Conservation (phyloP, 495 filamentous ascomycete genomes). For the Aspergillus cavernicola region DNA sequence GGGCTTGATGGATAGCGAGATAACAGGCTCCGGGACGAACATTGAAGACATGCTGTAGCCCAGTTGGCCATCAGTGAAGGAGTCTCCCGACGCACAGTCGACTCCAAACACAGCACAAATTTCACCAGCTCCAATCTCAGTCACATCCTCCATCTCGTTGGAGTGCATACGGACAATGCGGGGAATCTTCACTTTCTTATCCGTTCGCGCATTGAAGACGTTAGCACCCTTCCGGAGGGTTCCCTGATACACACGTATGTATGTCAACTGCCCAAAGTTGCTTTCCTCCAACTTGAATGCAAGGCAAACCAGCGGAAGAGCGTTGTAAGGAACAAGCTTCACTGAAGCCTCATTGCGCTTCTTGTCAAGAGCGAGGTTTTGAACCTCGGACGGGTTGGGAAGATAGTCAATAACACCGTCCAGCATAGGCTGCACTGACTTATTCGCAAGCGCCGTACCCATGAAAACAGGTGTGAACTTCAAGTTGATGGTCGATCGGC, state of each 20-base stretch:
- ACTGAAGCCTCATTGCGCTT: conserved; percentile 73
- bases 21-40: conserved; percentile 98
- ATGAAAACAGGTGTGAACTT: conserved; percentile 97
- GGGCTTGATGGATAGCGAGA: conserved; percentile 94
- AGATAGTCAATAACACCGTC: conserved; percentile 96
- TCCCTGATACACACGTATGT: conserved; percentile 98
- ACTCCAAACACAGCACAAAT: conserved; percentile 99
- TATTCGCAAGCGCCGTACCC: conserved; percentile 93
- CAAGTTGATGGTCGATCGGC: conserved; percentile 76
- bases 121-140: conserved; percentile 89
- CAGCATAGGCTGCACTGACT: conserved; percentile 92
- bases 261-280: conserved; percentile 97
- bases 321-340: conserved; percentile 86
- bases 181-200: conserved; percentile 95
- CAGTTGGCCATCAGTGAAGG: conserved; percentile 92
- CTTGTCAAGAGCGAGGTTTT: conserved; percentile 85
- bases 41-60: conserved; percentile 97
- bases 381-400: conserved; percentile 86
- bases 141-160: conserved; percentile 97
- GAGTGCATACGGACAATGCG: conserved; percentile 99
- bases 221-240: conserved; percentile 80
- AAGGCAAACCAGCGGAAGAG: conserved; percentile 88
- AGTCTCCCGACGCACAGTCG: conserved; percentile 96
- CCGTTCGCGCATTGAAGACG: conserved; percentile 88
- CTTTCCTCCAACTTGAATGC: conserved; percentile 99